Base-by-base conservation (phyloP, 2,329 filamentous ascomycete species). In the Ambrosiella cleistominuta region DNA sequence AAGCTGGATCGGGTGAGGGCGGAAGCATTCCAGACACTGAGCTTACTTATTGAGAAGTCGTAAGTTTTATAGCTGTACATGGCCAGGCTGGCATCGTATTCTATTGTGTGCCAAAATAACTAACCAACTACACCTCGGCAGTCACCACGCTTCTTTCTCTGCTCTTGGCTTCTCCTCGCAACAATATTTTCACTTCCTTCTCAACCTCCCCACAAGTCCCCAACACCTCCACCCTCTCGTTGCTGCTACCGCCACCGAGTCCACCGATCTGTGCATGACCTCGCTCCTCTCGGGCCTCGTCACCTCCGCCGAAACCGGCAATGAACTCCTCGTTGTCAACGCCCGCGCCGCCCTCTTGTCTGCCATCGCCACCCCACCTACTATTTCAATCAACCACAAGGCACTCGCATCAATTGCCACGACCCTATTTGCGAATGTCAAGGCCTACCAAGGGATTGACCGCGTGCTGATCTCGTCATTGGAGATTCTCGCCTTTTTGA, bases 1-100 rank as follows among this genome's bases (percentile, higher is more conserved):
- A 96, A 95, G 67, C 76, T 97, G 1, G 91, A 97, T 68, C 86
- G 88, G 62, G 85, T 97, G 15, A 81, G 93, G 27, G 72, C 79
- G 0, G 77, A 81, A 62, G 85, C 83, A 1, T 81, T 84, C 61
- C 69, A 72, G 38, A 75, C 75, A 8, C 64, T 83, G 51, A 69
- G 70, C 3, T 63, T 77, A 51, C 64, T 72, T 19, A 63, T 80
- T n/a, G 62, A 69, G 35, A 62, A 71, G 27, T 69, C 68, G 80
- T 82, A 67, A 59, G 71, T 68, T 50, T 44, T 27, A 9, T 36
- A n/a, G 13, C 17, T 27, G 27, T 27, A 3, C 27, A 27, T 27
- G 27, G 27, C 3, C 27, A 27, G 27, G 4, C 27, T 27, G 27
- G 27, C 27, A 27, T 27, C 27, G 2, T 27, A 27, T 27, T 27